phyloP scores from a whole-genome alignment of 176 grass and related monocot species.

The Pontederia crassipes region DNA sequence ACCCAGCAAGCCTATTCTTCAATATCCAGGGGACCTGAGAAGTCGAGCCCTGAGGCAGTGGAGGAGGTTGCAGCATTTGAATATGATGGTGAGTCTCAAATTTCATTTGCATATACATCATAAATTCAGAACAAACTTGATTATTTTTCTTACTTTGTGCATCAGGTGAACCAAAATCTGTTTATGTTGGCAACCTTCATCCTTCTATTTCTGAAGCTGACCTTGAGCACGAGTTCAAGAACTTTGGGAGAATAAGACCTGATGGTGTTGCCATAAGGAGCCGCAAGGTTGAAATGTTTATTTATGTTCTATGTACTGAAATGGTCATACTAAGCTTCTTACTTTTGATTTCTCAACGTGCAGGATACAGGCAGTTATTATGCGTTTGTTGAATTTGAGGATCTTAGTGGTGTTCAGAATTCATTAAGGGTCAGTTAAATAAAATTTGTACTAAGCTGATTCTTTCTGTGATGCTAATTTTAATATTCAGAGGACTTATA shows the following conservation, averaged over 20 bases:
- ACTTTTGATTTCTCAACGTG: constrained; percentile 9
- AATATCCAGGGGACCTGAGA: constrained; percentile 33
- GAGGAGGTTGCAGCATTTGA: constrained; percentile 42
- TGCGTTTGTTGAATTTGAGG: constrained; percentile 80
- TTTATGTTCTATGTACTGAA: background rate
- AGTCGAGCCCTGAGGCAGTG: constrained; percentile 36
- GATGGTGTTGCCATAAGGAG: constrained; percentile 86
- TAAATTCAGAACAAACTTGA: background rate
- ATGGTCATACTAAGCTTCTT: background rate
- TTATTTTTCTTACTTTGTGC: constrained; percentile 14
- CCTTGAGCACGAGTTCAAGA: constrained; percentile 79
- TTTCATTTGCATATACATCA: background rate
- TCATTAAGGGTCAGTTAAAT: constrained; percentile 38
- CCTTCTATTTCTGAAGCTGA: constrained; percentile 42
- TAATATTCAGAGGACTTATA: background rate
- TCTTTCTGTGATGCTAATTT: background rate
- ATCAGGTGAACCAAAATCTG: constrained; percentile 59
- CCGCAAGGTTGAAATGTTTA: constrained; percentile 46
- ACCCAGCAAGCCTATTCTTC: constrained; percentile 27
- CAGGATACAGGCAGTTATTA: constrained; percentile 87
- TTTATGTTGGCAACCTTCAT: constrained; percentile 81
- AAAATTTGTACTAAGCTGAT: background rate
- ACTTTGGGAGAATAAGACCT: constrained; percentile 64
- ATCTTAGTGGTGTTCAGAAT: constrained; percentile 58
- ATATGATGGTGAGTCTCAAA: constrained; percentile 58